These are phyloP conservation scores for Aplosporella prunicola DNA, from an alignment of 2,329 filamentous ascomycete genomes.

Conservation along the genomic window DNA sequence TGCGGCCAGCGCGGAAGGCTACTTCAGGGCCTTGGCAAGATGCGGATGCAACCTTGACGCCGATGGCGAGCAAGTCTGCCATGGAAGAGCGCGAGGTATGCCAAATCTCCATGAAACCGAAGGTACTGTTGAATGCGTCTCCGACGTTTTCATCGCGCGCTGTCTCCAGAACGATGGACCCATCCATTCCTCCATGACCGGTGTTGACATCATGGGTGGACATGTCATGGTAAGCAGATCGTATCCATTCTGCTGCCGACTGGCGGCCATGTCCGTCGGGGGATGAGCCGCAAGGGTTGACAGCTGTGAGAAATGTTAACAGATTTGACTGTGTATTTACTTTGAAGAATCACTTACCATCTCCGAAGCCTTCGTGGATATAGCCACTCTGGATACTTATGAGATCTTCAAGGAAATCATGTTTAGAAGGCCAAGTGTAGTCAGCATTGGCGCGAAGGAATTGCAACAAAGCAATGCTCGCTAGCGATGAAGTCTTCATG, in stretches of 20 bases:
- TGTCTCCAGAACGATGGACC: constrained; percentile 6
- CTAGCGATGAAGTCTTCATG: constrained; percentile 4
- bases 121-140: constrained; percentile 4
- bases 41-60: neutral
- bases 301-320: neutral
- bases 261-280: neutral
- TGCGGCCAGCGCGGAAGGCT: constrained; percentile 1
- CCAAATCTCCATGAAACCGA: neutral
- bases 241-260: constrained; percentile 5
- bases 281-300: constrained; percentile 1
- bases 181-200: constrained; percentile 6
- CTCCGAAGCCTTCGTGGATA: constrained; percentile 1
- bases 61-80: constrained; percentile 2
- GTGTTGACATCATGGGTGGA: constrained; percentile 1
- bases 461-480: neutral
- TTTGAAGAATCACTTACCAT: neutral
- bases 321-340: neutral
- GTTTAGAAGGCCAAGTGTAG: constrained; percentile 8
- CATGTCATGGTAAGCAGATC: constrained; percentile 9
- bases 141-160: constrained; percentile 7
- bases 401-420: constrained; percentile 6
- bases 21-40: neutral
- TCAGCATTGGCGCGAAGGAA: neutral
- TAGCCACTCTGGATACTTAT: constrained; percentile 4
- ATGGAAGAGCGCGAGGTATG: neutral